A percentile compares a stretch with the other conserved stretches of the same genome.
Conservation (phyloP, 371 early-diverging fungal species). For the Mortierella sp. region DNA sequence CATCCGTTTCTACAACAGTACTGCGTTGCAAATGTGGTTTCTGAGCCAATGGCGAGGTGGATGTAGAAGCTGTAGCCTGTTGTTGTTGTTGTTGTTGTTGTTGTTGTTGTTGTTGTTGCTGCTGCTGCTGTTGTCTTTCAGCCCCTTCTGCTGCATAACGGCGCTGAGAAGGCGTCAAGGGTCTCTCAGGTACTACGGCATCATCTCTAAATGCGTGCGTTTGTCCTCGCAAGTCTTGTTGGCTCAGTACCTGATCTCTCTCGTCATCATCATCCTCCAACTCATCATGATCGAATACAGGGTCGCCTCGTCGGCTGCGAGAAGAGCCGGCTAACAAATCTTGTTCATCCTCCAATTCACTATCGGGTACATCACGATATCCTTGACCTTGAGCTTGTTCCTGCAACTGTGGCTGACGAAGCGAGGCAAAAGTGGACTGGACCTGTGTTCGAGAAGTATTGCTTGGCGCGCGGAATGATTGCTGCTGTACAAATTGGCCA, state of each 20-base stretch:
- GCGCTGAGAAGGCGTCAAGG: conserved; percentile 20
- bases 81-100: conserved; percentile 5
- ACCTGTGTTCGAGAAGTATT: conserved; percentile 12
- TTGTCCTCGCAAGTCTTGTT: conserved; percentile 10
- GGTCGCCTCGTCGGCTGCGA: conserved; percentile 2
- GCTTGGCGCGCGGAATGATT: conserved; percentile 6
- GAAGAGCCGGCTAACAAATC: conserved; percentile 6
- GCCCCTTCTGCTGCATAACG: conserved; percentile 8
- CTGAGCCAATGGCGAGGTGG: conserved; percentile 10
- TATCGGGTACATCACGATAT: conserved; percentile 24
- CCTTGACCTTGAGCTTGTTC: conserved; percentile 6
- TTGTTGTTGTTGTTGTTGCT: conserved; percentile 7
- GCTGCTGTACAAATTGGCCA: conserved; percentile 15
- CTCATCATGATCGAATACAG: conserved; percentile 29
- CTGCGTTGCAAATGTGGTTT: conserved; percentile 6
- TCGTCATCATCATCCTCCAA: conserved; percentile 38
- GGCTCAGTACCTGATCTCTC: conserved; percentile 11
- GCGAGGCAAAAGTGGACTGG: conserved; percentile 9
- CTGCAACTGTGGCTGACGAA: conserved; percentile 48
- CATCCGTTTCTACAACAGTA: conserved; percentile 19
- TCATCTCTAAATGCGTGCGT: conserved; percentile 23
- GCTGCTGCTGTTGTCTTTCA: not conserved
- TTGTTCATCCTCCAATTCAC: conserved; percentile 43
- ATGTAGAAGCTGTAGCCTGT: conserved; percentile 10
- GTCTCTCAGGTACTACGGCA: conserved; percentile 43